phyloP scores from a whole-genome alignment of 768 basidiomycete genomes.

The Boletus rubropictus region DNA sequence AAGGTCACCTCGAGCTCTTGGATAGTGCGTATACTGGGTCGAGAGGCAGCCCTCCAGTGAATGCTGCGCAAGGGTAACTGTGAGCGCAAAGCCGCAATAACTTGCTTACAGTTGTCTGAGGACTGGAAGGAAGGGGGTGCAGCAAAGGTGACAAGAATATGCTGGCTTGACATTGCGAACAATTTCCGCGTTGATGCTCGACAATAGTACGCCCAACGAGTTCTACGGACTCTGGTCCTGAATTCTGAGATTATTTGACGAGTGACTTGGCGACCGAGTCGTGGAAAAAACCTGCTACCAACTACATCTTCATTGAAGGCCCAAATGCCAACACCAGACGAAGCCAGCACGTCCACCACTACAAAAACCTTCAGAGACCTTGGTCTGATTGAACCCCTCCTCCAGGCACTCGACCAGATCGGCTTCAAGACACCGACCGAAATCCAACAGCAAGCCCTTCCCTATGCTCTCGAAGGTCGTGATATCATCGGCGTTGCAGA shows the following conservation, averaged over 20 bases:
- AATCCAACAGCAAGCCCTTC: conserved; percentile 82
- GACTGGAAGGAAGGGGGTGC: conserved; percentile 57
- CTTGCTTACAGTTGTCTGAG: conserved; percentile 70
- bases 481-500: conserved; percentile 99
- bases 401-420: conserved; percentile 76
- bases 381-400: conserved; percentile 84
- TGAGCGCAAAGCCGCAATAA: conserved; percentile 55
- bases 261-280: not conserved
- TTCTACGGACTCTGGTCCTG: not conserved
- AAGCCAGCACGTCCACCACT: conserved; percentile 45
- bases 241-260: not conserved
- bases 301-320: not conserved
- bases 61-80: conserved; percentile 84
- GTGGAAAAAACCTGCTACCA: conserved; percentile 11
- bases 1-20: conserved; percentile 81
- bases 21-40: conserved; percentile 75
- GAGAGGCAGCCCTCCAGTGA: conserved; percentile 81
- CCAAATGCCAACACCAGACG: conserved; percentile 59
- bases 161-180: conserved; percentile 36
- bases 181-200: not conserved
- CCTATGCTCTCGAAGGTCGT: conserved; percentile 81
- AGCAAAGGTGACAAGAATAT: conserved; percentile 64
- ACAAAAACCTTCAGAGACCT: conserved; percentile 67
- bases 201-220: not conserved
- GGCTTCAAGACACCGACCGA: conserved; percentile 84